These are phyloP conservation scores for Alternaria ventricosa DNA, from an alignment of 2,329 filamentous ascomycete genomes.

Conservation along the genomic window DNA sequence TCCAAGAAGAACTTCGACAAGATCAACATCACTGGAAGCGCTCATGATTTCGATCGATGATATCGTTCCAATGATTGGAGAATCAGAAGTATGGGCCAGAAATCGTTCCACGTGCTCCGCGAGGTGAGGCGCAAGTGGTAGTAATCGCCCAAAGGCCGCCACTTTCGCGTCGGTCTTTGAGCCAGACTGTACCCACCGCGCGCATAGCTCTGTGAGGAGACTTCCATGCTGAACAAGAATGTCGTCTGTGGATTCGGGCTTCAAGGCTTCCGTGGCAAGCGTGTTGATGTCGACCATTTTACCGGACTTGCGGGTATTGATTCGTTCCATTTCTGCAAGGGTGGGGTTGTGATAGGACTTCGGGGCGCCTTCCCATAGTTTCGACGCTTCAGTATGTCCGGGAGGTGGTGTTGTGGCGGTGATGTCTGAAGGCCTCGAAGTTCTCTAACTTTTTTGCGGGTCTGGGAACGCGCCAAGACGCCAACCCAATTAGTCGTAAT, in stretches of 20 bases:
- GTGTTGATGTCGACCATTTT: conserved; percentile 36
- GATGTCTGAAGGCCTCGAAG: conserved; percentile 14
- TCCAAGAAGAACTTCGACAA: conserved; percentile 65
- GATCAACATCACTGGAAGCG: conserved; percentile 5
- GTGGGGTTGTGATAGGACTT: conserved; percentile 13
- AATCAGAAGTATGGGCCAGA: conserved; percentile 40
- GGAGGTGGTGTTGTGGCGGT: conserved; percentile 25
- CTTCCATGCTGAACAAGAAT: conserved; percentile 77
- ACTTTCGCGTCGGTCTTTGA: conserved; percentile 54
- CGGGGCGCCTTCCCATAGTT: conserved; percentile 47
- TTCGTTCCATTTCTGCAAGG: conserved; percentile 27
- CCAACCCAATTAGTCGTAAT: conserved; percentile 31
- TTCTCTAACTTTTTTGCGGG: conserved; percentile 37
- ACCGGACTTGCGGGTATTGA: conserved; percentile 20
- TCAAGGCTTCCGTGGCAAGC: conserved; percentile 55
- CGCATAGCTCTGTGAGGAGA: conserved; percentile 81
- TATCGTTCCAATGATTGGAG: conserved; percentile 27
- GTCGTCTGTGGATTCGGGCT: conserved; percentile 71
- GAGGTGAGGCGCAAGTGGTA: conserved; percentile 83
- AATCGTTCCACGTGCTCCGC: conserved; percentile 71
- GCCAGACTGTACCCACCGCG: conserved; percentile 71
- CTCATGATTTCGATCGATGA: neutral
- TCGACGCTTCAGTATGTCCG: conserved; percentile 35
- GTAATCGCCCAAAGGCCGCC: conserved; percentile 76
- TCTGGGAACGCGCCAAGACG: conserved; percentile 27